phyloP scores from a whole-genome alignment of 495 filamentous ascomycete species.

The Aspergillus ostianus region DNA sequence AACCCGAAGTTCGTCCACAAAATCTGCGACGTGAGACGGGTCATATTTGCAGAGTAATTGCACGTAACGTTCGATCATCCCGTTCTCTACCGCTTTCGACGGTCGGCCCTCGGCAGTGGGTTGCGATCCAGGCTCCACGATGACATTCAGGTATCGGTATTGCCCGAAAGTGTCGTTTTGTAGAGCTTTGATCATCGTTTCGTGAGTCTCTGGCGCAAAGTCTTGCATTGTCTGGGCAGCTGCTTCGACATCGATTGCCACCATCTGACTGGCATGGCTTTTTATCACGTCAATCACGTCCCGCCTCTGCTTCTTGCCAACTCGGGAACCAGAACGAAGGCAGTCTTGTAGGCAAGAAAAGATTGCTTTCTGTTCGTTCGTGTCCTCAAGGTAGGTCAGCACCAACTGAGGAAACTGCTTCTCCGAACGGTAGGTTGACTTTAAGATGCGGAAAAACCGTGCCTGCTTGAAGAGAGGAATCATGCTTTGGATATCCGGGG shows the following conservation, averaged over 20 bases:
- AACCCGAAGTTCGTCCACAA: constrained; percentile 73
- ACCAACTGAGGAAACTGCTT: constrained; percentile 78
- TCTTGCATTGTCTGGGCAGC: constrained; percentile 68
- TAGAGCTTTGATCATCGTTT: constrained; percentile 63
- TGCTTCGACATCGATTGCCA: constrained; percentile 63
- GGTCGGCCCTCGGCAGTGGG: constrained; percentile 34
- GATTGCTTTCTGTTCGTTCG: constrained; percentile 64
- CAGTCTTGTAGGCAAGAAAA: constrained; percentile 83
- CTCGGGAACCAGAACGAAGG: constrained; percentile 65
- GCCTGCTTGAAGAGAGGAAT: constrained; percentile 77
- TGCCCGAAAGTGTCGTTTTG: constrained; percentile 61
- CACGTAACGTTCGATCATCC: constrained; percentile 82
- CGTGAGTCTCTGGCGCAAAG: constrained; percentile 69
- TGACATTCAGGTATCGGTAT: constrained; percentile 72
- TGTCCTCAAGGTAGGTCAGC: constrained; percentile 82
- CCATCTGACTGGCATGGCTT: constrained; percentile 64
- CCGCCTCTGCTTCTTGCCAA: constrained; percentile 70
- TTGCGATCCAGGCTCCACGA: constrained; percentile 66
- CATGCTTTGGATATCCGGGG: constrained; percentile 71
- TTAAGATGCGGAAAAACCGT: constrained; percentile 88
- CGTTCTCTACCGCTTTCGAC: constrained; percentile 31
- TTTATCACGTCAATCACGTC: constrained; percentile 74
- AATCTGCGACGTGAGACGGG: constrained; percentile 77
- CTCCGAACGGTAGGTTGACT: constrained; percentile 79
- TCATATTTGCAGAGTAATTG: constrained; percentile 86